A percentile compares a stretch with the other conserved stretches of the same genome.
These are phyloP conservation scores for Gypsophila paniculata DNA, from an alignment of 179 eudicot genomes.

Conservation along the genomic window DNA sequence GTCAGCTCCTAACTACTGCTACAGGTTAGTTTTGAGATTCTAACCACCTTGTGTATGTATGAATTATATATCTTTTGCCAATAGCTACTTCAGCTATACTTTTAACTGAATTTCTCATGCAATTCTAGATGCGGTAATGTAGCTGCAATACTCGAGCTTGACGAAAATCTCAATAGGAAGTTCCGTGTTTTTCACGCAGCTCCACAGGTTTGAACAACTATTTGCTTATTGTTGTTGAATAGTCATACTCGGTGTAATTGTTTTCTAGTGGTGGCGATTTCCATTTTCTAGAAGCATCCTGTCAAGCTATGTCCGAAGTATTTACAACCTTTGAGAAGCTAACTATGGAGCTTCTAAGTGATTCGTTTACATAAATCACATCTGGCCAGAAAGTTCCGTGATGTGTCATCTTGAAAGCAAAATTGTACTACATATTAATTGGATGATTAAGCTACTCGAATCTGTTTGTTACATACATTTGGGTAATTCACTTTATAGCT, in stretches of 20 bases:
- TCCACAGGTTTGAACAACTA: slow-evolving; percentile 62
- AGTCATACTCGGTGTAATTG: too few relatives aligned
- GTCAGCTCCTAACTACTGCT: slow-evolving; percentile 98
- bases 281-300: too few relatives aligned
- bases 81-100: too few relatives aligned
- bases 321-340: neutral
- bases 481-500: slow-evolving; percentile 1
- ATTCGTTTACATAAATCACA: neutral
- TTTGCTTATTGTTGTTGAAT: too few relatives aligned
- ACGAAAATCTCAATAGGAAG: slow-evolving; percentile 71
- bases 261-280: slow-evolving; percentile 10
- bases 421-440: too few relatives aligned
- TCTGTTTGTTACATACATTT: too few relatives aligned
- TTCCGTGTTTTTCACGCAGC: slow-evolving; percentile 97
- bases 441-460: too few relatives aligned
- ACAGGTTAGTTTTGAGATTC: slow-evolving; percentile 44
- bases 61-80: neutral
- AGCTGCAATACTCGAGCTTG: slow-evolving; percentile 96
- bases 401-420: too few relatives aligned
- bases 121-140: slow-evolving; percentile 88
- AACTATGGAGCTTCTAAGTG: neutral
- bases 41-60: neutral
- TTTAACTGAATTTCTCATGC: slow-evolving; percentile 6
- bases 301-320: neutral
- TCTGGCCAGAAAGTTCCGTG: neutral